Conservation (phyloP, 495 filamentous ascomycete species). For the Talaromyces nanjingensis region DNA sequence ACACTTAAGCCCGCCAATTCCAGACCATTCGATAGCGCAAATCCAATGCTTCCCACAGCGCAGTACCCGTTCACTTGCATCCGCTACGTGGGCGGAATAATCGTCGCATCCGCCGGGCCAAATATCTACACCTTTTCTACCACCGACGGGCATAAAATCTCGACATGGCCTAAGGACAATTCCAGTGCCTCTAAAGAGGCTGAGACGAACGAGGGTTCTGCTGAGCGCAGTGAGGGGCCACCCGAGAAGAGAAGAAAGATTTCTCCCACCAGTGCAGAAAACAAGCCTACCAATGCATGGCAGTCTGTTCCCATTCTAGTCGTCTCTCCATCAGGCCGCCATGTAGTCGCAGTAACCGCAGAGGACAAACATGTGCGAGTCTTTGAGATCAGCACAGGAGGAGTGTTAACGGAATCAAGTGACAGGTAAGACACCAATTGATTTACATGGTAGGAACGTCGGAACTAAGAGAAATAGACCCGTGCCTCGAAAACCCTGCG, state of each 20-base stretch:
- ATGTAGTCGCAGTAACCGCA: slow-evolving; percentile 71
- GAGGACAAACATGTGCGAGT: slow-evolving; percentile 90
- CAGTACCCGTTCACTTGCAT: slow-evolving; percentile 49
- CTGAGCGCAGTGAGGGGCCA: slow-evolving; percentile 24
- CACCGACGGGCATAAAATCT: slow-evolving; percentile 32
- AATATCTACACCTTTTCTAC: slow-evolving; percentile 45
- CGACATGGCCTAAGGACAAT: slow-evolving; percentile 37
- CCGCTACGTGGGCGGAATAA: slow-evolving; percentile 34
- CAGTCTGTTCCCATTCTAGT: slow-evolving; percentile 50
- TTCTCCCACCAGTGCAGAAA: slow-evolving; percentile 21
- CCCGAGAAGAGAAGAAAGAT: slow-evolving; percentile 49
- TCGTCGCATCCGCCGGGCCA: slow-evolving; percentile 52
- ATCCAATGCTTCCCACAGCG: slow-evolving; percentile 24
- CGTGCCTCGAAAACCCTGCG: slow-evolving; percentile 85
- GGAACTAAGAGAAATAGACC: slow-evolving; percentile 39
- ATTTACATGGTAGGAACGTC: background rate
- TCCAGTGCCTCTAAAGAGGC: slow-evolving; percentile 12
- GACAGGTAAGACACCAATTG: slow-evolving; percentile 48
- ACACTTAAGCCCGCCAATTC: background rate
- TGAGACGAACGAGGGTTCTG: slow-evolving; percentile 19
- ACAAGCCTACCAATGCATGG: slow-evolving; percentile 20
- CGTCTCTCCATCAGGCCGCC: slow-evolving; percentile 50
- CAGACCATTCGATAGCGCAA: background rate
- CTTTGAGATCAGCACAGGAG: slow-evolving; percentile 56
- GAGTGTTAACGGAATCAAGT: slow-evolving; percentile 60